Base-by-base conservation (phyloP, 176 grass and related monocot genomes). In the Oryza longistaminata region DNA sequence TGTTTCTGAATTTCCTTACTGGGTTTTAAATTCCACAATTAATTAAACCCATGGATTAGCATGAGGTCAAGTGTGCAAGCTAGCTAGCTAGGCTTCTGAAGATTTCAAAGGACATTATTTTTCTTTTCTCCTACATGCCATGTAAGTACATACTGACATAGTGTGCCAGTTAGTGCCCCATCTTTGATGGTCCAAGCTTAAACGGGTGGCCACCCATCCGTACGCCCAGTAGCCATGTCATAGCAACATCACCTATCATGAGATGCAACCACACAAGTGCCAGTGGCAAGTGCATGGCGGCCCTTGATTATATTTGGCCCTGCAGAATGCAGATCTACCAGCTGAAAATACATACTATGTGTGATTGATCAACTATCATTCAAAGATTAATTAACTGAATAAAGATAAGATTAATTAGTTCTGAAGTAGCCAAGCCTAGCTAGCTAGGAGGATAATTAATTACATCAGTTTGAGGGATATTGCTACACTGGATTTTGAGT, bases 131-230 rank as follows among this genome's bases (percentile, higher is more conserved):
- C 53, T 58, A 11, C 19, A 58, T 58, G 53, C 17, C 19, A 58
- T n/a, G 53, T 58, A 58, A 58, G 6, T 9, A 58, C 19, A 58
- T 2, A 55, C 22, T 34, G 66, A 35, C 17, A 66, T 15, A 17
- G 66, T 77, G 50, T 70, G 34, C 22, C 19, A 24, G 34, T 15
- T 60, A 81, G 55, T 68, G 61, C 68, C 11, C 42, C 46, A 24
- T 87, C 19, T 82, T 86, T 22, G 68, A 86, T 90, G 67, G 79
- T 68, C 73, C 74, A 6, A 78, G 55, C 33, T 83, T 83, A 22
- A 83, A 86, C 82, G 75, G 14, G 55, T 77, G 73, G 60, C 83
- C 37, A 82, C 70, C 78, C 55, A 46, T 60, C 21, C 73, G 69
- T 65, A 48, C 58, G n/a, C 81, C 14, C 6, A 70, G 82, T 0